These are phyloP conservation scores for Sporothrix globosa DNA, from an alignment of 2,329 filamentous ascomycete genomes.

Conservation along the genomic window DNA sequence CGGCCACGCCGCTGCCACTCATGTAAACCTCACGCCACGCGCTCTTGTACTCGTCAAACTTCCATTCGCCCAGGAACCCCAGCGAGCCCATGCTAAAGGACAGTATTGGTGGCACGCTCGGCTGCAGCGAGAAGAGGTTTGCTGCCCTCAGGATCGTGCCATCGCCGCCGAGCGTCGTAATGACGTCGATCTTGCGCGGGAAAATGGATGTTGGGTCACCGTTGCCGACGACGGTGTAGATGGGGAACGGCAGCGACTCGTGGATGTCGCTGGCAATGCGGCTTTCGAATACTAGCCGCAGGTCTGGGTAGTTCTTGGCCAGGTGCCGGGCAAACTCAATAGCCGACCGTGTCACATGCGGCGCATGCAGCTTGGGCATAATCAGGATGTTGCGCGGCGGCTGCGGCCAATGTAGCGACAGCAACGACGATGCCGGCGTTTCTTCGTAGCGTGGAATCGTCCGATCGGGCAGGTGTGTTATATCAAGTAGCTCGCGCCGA, in stretches of 20 bases:
- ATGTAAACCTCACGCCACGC: constrained; percentile 94
- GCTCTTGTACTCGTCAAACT: constrained; percentile 87
- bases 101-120: constrained; percentile 83
- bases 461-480: constrained; percentile 56
- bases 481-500: constrained; percentile 55
- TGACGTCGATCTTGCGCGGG: constrained; percentile 81
- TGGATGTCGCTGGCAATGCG: constrained; percentile 74
- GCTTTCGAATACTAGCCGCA: constrained; percentile 82
- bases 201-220: constrained; percentile 55
- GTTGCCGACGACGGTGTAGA: constrained; percentile 62
- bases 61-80: constrained; percentile 95
- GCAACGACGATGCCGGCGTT: constrained; percentile 57
- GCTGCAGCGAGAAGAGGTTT: constrained; percentile 80
- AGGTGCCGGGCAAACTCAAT: constrained; percentile 70
- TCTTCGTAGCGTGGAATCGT: constrained; percentile 67
- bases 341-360: constrained; percentile 56
- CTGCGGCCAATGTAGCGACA: constrained; percentile 58
- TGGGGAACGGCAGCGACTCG: constrained; percentile 69
- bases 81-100: constrained; percentile 97
- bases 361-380: constrained; percentile 61
- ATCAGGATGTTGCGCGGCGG: constrained; percentile 62
- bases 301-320: constrained; percentile 74
- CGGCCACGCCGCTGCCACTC: constrained; percentile 61
- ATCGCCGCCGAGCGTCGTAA: constrained; percentile 89
- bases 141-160: constrained; percentile 86